Evolutionary conservation across 306 rosid genomes (phyloP).

Genomic region (Spatholobus suberectus): DNA sequence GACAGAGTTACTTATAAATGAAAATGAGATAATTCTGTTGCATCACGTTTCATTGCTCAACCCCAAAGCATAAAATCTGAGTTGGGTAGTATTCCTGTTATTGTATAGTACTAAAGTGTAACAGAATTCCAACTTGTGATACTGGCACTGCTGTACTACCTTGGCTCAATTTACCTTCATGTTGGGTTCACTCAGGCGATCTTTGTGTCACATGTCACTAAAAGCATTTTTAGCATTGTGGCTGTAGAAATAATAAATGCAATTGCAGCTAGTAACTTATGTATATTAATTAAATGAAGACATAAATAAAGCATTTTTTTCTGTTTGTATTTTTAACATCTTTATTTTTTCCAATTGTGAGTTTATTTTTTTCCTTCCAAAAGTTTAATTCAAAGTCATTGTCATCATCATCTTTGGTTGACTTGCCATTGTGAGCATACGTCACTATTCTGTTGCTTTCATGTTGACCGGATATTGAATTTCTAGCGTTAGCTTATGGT

Average conservation of each 20-base stretch:
- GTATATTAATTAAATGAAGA: background rate
- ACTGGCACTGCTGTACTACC: background rate
- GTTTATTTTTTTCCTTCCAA: conserved; percentile 36
- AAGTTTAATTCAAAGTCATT: background rate
- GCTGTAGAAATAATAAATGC: background rate
- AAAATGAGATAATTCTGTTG: background rate
- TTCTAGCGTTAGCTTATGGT: conserved; percentile 32
- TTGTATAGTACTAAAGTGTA: background rate
- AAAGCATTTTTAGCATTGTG: background rate
- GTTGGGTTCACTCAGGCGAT: background rate
- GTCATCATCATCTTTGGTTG: background rate
- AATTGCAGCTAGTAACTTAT: background rate
- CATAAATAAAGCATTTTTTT: background rate
- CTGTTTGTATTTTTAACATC: background rate
- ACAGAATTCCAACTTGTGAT: background rate
- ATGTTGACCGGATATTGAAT: background rate
- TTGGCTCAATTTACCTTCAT: background rate
- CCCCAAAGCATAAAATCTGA: background rate
- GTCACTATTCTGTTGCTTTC: background rate
- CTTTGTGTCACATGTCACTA: background rate
- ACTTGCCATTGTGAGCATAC: conserved; percentile 1
- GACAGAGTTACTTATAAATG: background rate
- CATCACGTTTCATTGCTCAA: background rate
- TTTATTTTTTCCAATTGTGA: conserved; percentile 70
- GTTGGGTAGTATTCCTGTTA: background rate